A percentile compares a stretch with the other conserved stretches of the same genome.
Conservation (phyloP, 495 filamentous ascomycete genomes). For the Xylaria telfairii region DNA sequence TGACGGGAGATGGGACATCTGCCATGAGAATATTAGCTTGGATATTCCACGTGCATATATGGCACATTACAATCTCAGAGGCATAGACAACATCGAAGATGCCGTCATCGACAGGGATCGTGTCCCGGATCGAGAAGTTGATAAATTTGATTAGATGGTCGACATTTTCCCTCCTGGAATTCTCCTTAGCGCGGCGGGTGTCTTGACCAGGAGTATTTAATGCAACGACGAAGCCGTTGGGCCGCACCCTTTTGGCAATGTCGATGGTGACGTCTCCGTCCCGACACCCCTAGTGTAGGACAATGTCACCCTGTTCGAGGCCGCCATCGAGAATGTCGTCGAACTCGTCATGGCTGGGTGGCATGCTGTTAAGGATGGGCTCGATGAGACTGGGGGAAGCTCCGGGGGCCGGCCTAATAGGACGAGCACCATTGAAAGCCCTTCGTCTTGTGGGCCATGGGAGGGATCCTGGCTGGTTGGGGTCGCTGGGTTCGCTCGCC, state of each 20-base stretch:
- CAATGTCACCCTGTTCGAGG: not conserved
- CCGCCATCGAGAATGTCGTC: too few relatives aligned
- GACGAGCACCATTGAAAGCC: too few relatives aligned
- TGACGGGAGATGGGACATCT: conserved; percentile 1
- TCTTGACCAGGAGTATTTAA: not conserved
- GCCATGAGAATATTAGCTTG: not conserved
- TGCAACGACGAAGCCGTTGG: not conserved
- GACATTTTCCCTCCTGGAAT: not conserved
- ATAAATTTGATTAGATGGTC: not conserved
- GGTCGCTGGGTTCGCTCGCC: not conserved
- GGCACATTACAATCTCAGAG: not conserved
- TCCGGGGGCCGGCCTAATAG: too few relatives aligned
- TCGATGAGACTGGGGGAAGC: not conserved
- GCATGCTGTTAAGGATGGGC: not conserved
- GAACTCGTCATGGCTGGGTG: not conserved
- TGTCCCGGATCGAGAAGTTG: not conserved
- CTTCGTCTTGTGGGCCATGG: not conserved
- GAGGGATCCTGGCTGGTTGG: too few relatives aligned
- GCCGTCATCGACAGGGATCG: not conserved
- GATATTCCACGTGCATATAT: not conserved
- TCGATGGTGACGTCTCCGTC: not conserved
- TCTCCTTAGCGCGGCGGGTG: not conserved
- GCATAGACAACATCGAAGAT: not conserved
- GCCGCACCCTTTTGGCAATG: not conserved
- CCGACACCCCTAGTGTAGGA: not conserved